Percentiles rank a stretch among this genome's conserved stretches.
phyloP scores from a whole-genome alignment of 768 basidiomycete genomes.

The Heimioporus sp. region DNA sequence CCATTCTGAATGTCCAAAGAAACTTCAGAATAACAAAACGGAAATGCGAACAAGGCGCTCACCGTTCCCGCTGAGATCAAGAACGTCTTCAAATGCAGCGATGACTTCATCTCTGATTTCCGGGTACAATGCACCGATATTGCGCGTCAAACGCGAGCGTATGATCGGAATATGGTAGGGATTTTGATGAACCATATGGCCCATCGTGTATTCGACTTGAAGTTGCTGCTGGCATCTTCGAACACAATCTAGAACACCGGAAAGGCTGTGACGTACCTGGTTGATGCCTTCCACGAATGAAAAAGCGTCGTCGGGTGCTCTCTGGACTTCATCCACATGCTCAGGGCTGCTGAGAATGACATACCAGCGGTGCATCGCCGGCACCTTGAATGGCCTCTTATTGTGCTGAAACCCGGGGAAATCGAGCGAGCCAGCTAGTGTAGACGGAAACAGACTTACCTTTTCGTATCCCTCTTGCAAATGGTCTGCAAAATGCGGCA shows the following conservation, averaged over 20 bases:
- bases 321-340: slow-evolving; percentile 39
- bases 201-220: slow-evolving; percentile 38
- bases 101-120: slow-evolving; percentile 44
- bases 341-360: slow-evolving; percentile 18
- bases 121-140: slow-evolving; percentile 36
- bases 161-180: slow-evolving; percentile 31
- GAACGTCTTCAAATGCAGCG: slow-evolving; percentile 36
- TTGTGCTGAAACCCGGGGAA: slow-evolving; percentile 20
- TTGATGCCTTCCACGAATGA: slow-evolving; percentile 31
- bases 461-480: slow-evolving; percentile 33
- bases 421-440: too few species aligned
- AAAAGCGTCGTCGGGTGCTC: slow-evolving; percentile 37
- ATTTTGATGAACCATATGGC: slow-evolving; percentile 26
- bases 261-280: slow-evolving; percentile 28
- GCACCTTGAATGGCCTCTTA: slow-evolving; percentile 30
- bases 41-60: background rate
- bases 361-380: slow-evolving; percentile 7
- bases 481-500: slow-evolving; percentile 13
- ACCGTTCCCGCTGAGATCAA: slow-evolving; percentile 23
- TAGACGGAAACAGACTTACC: slow-evolving; percentile 9
- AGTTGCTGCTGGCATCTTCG: slow-evolving; percentile 27
- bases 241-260: too few species aligned
- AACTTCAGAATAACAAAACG: too few species aligned
- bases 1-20: slow-evolving; percentile 40
- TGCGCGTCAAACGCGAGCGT: slow-evolving; percentile 34